A percentile compares a stretch with the other conserved stretches of the same genome.
Evolutionary conservation across 129 eudicot genomes (phyloP).

Genomic region (Deinandra increscens): DNA sequence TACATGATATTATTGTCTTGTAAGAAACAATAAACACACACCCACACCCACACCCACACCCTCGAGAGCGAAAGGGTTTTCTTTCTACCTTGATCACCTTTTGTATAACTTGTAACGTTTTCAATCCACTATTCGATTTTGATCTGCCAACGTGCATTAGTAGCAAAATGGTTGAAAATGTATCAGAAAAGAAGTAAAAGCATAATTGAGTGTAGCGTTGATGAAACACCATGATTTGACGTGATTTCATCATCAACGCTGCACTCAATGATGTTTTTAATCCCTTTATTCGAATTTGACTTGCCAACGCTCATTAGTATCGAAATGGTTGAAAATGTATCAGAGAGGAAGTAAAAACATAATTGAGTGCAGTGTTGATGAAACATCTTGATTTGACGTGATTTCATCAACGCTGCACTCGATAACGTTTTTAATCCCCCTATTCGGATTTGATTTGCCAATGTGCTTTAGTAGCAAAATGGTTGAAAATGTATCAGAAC

Average conservation of each 20-base stretch:
- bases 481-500: slow-evolving; percentile 20
- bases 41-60: slow-evolving; percentile 3
- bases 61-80: slow-evolving; percentile 14
- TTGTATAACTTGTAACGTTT: slow-evolving; percentile 14
- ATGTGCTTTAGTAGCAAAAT: background rate
- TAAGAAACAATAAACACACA: slow-evolving; percentile 11
- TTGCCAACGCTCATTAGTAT: too few species aligned
- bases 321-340: background rate
- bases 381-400: background rate
- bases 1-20: background rate
- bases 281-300: too few species aligned
- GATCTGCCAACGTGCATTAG: background rate
- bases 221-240: slow-evolving; percentile 22
- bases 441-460: background rate
- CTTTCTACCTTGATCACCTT: background rate
- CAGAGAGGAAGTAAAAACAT: slow-evolving; percentile 51
- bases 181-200: slow-evolving; percentile 44
- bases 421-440: slow-evolving; percentile 63
- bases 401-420: slow-evolving; percentile 98
- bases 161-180: slow-evolving; percentile 3
- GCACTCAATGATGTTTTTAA: slow-evolving; percentile 84
- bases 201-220: slow-evolving; percentile 67
- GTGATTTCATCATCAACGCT: slow-evolving; percentile 88
- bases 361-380: slow-evolving; percentile 65
- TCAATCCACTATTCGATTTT: background rate